Evolutionary conservation across 805 yeast species (phyloP).

Genomic region (Kodamaea neixiangensis): DNA sequence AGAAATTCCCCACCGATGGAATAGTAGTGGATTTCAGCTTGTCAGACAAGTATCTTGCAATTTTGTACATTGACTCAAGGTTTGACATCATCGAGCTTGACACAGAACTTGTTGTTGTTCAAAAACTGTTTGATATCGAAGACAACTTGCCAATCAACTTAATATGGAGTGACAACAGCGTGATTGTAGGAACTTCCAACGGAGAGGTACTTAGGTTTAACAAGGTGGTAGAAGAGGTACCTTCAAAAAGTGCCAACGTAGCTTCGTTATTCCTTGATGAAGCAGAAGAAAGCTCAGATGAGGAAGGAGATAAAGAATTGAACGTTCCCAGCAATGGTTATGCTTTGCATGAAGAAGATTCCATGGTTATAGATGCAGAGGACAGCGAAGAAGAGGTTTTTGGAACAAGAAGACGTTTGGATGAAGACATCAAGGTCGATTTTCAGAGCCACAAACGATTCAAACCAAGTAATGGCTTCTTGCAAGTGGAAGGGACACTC

Average conservation of each 20-base stretch:
- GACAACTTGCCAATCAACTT: conserved; percentile 22
- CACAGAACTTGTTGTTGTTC: conserved; percentile 28
- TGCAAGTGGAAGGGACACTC: conserved; percentile 27
- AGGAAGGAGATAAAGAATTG: conserved; percentile 23
- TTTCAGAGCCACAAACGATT: conserved; percentile 23
- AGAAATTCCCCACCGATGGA: conserved; percentile 16
- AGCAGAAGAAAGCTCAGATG: conserved; percentile 16
- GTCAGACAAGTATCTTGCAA: conserved; percentile 66
- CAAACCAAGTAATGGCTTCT: conserved; percentile 15
- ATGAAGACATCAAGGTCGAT: conserved; percentile 12
- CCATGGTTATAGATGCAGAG: conserved; percentile 38
- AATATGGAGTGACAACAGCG: conserved; percentile 26
- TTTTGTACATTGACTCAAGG: conserved; percentile 51
- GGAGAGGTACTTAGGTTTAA: conserved; percentile 39
- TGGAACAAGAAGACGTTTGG: background rate
- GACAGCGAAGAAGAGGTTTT: conserved; percentile 23
- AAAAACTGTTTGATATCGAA: conserved; percentile 26
- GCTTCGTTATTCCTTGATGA: conserved; percentile 14
- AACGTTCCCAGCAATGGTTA: conserved; percentile 12
- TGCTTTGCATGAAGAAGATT: conserved; percentile 32
- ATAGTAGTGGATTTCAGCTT: conserved; percentile 54
- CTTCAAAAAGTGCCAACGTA: background rate
- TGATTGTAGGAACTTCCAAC: conserved; percentile 45
- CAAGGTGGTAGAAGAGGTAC: conserved; percentile 9
- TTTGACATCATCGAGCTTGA: conserved; percentile 58